phyloP scores from a whole-genome alignment of 176 grass and related monocot species.

The Tillandsia fasciculata region DNA sequence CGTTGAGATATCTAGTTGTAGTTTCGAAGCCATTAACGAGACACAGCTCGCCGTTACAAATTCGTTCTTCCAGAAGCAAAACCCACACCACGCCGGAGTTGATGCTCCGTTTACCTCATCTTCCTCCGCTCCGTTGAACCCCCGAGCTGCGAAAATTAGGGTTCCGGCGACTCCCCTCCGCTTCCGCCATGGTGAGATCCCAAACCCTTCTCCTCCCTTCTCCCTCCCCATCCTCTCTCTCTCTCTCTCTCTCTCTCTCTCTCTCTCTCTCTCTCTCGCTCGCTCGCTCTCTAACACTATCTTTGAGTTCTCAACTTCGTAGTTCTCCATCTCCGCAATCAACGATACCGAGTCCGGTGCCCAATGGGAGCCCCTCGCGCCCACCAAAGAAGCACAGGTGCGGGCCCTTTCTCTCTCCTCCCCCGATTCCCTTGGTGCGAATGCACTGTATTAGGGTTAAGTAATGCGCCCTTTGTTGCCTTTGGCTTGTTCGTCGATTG shows the following conservation, averaged over 20 bases:
- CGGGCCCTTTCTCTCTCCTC: background rate
- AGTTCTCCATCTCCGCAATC: slow-evolving; percentile 98
- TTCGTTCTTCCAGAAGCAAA: too few relatives aligned
- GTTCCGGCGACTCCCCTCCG: background rate
- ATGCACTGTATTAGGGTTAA: too few relatives aligned
- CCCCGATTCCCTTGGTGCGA: background rate
- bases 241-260: background rate
- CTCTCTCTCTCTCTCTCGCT: background rate
- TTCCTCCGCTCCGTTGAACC: too few relatives aligned
- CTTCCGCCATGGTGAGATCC: slow-evolving; percentile 38
- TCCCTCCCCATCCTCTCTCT: background rate
- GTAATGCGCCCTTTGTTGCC: too few relatives aligned
- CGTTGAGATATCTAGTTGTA: too few relatives aligned
- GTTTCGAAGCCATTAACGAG: too few relatives aligned
- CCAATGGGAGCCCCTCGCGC: slow-evolving; percentile 85
- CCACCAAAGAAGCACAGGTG: slow-evolving; percentile 93
- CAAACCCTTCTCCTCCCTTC: background rate
- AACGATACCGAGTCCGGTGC: slow-evolving; percentile 64
- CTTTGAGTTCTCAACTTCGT: slow-evolving; percentile 6
- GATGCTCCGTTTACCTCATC: too few relatives aligned
- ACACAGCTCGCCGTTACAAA: too few relatives aligned
- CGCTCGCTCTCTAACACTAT: background rate
- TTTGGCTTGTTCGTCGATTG: background rate
- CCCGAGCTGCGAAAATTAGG: too few relatives aligned
- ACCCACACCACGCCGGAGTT: too few relatives aligned